Conservation (phyloP, 1,139 yeast species). For the Kodamaea suecica region DNA sequence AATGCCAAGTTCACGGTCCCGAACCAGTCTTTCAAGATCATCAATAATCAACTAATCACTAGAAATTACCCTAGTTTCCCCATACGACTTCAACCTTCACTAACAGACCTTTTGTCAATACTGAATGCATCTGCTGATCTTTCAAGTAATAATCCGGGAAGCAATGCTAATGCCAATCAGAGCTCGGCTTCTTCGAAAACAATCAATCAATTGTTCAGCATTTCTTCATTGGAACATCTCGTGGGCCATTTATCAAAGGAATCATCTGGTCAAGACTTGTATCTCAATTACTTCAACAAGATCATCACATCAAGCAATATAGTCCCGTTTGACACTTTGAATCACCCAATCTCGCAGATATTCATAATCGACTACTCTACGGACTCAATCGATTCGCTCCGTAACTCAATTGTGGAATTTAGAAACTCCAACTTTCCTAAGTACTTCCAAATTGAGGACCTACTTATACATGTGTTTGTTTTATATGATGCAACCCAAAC, state of each 20-base stretch:
- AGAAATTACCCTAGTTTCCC: constrained; percentile 45
- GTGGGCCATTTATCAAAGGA: constrained; percentile 19
- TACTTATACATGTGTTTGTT: constrained; percentile 47
- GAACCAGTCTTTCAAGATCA: constrained; percentile 37
- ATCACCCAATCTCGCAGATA: constrained; percentile 82
- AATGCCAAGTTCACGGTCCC: constrained; percentile 41
- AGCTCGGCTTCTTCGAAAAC: not conserved
- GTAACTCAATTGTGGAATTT: constrained; percentile 39
- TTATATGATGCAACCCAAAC: constrained; percentile 29
- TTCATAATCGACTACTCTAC: constrained; percentile 53
- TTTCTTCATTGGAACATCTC: constrained; percentile 37
- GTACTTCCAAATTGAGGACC: constrained; percentile 57
- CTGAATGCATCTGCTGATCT: constrained; percentile 21
- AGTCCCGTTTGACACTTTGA: constrained; percentile 83
- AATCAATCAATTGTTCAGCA: constrained; percentile 37
- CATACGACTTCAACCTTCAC: constrained; percentile 40
- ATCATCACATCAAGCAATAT: constrained; percentile 59
- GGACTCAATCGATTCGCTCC: constrained; percentile 49
- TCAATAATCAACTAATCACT: constrained; percentile 42
- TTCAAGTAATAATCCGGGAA: too few species aligned
- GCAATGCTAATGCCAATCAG: not conserved
- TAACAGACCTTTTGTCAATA: constrained; percentile 40
- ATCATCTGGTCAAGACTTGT: constrained; percentile 33
- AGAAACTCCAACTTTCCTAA: constrained; percentile 49
- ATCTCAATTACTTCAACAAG: constrained; percentile 57